Percentiles rank a stretch among this genome's conserved stretches.
Evolutionary conservation across 352 stramenopile genomes (phyloP).

Genomic region (Globisporangium nunn): DNA sequence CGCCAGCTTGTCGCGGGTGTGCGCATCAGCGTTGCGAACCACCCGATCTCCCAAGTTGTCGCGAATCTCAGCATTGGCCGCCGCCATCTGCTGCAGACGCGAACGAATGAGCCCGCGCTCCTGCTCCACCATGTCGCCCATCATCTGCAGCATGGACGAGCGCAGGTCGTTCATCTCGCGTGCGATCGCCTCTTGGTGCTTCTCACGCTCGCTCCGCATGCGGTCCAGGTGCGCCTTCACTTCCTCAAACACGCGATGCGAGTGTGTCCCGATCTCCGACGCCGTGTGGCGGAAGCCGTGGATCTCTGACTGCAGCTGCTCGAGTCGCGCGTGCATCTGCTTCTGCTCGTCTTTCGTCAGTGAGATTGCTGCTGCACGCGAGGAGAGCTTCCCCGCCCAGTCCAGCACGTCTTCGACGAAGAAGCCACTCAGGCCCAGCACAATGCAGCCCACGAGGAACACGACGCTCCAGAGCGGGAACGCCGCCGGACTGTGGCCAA

Average conservation of each 20-base stretch:
- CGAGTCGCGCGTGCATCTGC: slow-evolving; percentile 39
- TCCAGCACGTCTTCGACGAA: slow-evolving; percentile 48
- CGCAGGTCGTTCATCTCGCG: slow-evolving; percentile 62
- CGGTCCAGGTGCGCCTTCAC: slow-evolving; percentile 33
- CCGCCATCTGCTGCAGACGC: slow-evolving; percentile 22
- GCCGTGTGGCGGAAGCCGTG: slow-evolving; percentile 35
- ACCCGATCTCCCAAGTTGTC: too few relatives aligned
- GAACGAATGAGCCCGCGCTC: slow-evolving; percentile 43
- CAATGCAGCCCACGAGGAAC: slow-evolving; percentile 29
- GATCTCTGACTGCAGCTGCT: slow-evolving; percentile 44
- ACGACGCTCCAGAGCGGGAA: slow-evolving; percentile 42
- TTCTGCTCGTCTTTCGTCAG: slow-evolving; percentile 30
- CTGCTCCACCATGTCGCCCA: slow-evolving; percentile 46
- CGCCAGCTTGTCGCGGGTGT: background rate
- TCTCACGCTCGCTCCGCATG: slow-evolving; percentile 43
- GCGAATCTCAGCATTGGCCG: slow-evolving; percentile 4
- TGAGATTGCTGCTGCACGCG: slow-evolving; percentile 13
- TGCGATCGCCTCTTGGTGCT: slow-evolving; percentile 51
- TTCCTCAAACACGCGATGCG: slow-evolving; percentile 45
- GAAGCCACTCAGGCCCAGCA: slow-evolving; percentile 39
- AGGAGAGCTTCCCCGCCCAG: slow-evolving; percentile 23
- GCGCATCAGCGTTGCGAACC: background rate
- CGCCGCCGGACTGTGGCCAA: background rate
- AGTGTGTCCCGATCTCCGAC: slow-evolving; percentile 45
- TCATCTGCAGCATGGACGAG: slow-evolving; percentile 36